A percentile compares a stretch with the other conserved stretches of the same genome.
phyloP scores from a whole-genome alignment of 768 basidiomycete species.

The Erythrobasidium yunnanense region DNA sequence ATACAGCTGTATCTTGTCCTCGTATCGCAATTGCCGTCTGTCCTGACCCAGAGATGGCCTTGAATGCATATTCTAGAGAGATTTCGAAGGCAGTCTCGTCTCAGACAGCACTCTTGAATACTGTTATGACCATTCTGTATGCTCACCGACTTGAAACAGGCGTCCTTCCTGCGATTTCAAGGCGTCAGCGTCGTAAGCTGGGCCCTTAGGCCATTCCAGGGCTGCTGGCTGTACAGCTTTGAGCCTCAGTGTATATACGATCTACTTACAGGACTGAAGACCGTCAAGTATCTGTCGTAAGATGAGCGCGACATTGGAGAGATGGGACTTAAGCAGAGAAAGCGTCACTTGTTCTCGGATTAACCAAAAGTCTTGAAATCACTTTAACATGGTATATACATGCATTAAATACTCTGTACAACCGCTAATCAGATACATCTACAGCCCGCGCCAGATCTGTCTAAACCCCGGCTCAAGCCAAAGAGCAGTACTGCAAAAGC shows the following conservation, averaged over 20 bases:
- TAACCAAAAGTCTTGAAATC: too few species aligned
- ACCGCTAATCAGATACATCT: too few species aligned
- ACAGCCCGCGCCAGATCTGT: slow-evolving; percentile 15
- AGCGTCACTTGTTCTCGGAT: too few species aligned
- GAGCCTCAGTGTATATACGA: not conserved
- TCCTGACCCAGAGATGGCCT: slow-evolving; percentile 92
- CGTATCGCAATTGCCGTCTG: slow-evolving; percentile 86
- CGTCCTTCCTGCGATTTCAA: slow-evolving; percentile 60
- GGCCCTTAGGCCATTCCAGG: not conserved
- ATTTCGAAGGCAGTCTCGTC: not conserved
- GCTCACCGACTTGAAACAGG: slow-evolving; percentile 93
- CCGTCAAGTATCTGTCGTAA: slow-evolving; percentile 61
- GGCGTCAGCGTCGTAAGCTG: slow-evolving; percentile 16
- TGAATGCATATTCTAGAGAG: slow-evolving; percentile 88
- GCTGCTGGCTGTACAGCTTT: too few species aligned
- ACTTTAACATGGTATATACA: too few species aligned
- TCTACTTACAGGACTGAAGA: slow-evolving; percentile 65
- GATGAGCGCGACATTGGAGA: slow-evolving; percentile 34
- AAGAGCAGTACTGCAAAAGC: slow-evolving; percentile 31
- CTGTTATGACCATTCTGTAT: too few species aligned
- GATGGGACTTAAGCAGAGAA: too few species aligned
- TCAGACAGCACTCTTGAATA: slow-evolving; percentile 56
- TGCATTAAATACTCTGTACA: too few species aligned
- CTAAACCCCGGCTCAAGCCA: slow-evolving; percentile 1
- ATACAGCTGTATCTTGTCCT: slow-evolving; percentile 86